phyloP scores from a whole-genome alignment of 306 rosid species.

The Glycine latifolia region DNA sequence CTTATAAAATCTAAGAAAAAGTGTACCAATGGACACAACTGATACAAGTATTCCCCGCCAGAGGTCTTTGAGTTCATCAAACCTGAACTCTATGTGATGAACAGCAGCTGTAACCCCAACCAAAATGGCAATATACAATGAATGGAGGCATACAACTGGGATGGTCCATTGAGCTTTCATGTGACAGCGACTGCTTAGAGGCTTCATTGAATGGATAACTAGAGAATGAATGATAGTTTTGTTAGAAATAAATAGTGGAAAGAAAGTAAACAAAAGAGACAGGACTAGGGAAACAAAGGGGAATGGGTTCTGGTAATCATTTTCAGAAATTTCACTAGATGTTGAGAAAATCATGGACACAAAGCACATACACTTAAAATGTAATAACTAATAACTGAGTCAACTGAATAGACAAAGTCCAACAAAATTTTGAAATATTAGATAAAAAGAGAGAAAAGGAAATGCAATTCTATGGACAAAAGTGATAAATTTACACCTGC shows the following conservation, averaged over 20 bases:
- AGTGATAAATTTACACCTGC: background rate
- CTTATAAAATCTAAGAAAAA: conserved; percentile 46
- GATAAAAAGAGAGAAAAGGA: background rate
- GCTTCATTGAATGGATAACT: conserved; percentile 75
- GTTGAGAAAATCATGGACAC: conserved; percentile 7
- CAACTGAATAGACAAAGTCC: conserved; percentile 12
- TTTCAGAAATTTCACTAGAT: conserved; percentile 34
- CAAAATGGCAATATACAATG: conserved; percentile 69
- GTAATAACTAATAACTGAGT: conserved; percentile 21
- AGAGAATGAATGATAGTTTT: conserved; percentile 47
- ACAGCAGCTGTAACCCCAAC: conserved; percentile 80
- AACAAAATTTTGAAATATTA: conserved; percentile 12
- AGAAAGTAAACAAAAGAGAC: conserved; percentile 27
- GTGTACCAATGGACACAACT: conserved; percentile 73
- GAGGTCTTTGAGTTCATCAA: conserved; percentile 92
- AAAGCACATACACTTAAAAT: conserved; percentile 29
- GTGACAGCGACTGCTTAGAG: conserved; percentile 81
- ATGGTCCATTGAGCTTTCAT: conserved; percentile 75
- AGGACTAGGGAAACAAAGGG: background rate
- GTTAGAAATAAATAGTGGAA: conserved; percentile 35
- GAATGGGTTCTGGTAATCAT: background rate
- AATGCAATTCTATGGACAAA: conserved; percentile 7
- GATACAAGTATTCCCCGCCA: conserved; percentile 92
- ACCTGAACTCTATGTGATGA: conserved; percentile 91
- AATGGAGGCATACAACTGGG: conserved; percentile 72